Conservation (phyloP, 805 yeast species). For the Priceomyces haplophilus region DNA sequence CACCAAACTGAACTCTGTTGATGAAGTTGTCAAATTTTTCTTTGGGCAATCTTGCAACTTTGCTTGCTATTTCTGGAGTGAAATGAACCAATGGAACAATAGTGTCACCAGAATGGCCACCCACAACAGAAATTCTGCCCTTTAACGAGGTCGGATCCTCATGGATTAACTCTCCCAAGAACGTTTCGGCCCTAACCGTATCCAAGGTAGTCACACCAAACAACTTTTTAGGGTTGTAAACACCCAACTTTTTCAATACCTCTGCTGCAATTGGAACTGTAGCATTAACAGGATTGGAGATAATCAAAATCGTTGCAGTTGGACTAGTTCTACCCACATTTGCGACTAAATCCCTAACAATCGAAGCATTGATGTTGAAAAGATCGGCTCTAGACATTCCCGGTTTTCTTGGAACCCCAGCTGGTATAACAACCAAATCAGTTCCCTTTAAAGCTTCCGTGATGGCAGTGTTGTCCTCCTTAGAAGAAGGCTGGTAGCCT, state of each 20-base stretch:
- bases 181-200: constrained; percentile 45
- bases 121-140: constrained; percentile 43
- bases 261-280: constrained; percentile 50
- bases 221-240: constrained; percentile 43
- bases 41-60: constrained; percentile 12
- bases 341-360: constrained; percentile 41
- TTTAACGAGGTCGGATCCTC: constrained; percentile 29
- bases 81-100: constrained; percentile 37
- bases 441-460: constrained; percentile 35
- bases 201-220: constrained; percentile 48
- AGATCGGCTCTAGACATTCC: constrained; percentile 49
- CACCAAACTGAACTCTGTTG: constrained; percentile 59
- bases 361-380: constrained; percentile 45
- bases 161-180: constrained; percentile 36
- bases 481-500: constrained; percentile 39
- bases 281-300: constrained; percentile 46
- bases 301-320: constrained; percentile 42
- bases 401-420: constrained; percentile 48
- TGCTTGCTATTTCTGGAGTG: constrained; percentile 13
- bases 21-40: constrained; percentile 27
- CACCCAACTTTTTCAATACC: constrained; percentile 45
- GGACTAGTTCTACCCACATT: constrained; percentile 39
- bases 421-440: constrained; percentile 43
- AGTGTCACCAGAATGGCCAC: constrained; percentile 49
- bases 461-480: constrained; percentile 37